Percentiles rank a stretch among this genome's conserved stretches.
Conservation (phyloP, 2,329 filamentous ascomycete genomes). For the Neopestalotiopsis sp. region DNA sequence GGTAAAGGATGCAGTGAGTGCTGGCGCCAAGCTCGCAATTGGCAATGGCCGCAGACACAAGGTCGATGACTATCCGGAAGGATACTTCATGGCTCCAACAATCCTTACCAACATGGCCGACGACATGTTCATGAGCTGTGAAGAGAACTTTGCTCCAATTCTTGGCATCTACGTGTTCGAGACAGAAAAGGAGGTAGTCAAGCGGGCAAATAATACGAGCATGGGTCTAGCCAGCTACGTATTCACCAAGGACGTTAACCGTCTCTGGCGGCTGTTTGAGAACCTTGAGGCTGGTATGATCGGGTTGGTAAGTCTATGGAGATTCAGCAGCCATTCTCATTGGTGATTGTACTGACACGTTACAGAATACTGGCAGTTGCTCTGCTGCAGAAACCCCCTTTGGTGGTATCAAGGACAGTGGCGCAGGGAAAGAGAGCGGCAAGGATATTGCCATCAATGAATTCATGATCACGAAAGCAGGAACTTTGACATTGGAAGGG, state of each 20-base stretch:
- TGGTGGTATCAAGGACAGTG: conserved; percentile 54
- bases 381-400: conserved; percentile 51
- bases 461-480: conserved; percentile 51
- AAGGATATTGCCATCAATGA: conserved; percentile 53
- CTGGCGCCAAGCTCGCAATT: conserved; percentile 67
- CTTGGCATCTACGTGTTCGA: conserved; percentile 61
- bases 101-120: conserved; percentile 54
- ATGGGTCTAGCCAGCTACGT: conserved; percentile 65
- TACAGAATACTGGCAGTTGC: conserved; percentile 46
- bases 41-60: conserved; percentile 60
- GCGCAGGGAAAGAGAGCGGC: conserved; percentile 52
- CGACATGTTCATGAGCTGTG: conserved; percentile 52
- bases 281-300: conserved; percentile 61
- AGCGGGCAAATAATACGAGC: conserved; percentile 59
- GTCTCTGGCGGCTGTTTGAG: conserved; percentile 62
- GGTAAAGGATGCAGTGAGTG: conserved; percentile 66
- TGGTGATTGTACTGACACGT: conserved; percentile 9
- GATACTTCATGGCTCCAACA: conserved; percentile 72
- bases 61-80: conserved; percentile 30
- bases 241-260: conserved; percentile 64
- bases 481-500: conserved; percentile 47
- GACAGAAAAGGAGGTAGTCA: conserved; percentile 59
- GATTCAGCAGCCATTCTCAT: background rate
- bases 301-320: conserved; percentile 45
- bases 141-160: conserved; percentile 65